Base-by-base conservation (phyloP, 2,329 filamentous ascomycete genomes). In the Tolypocladium sp. region DNA sequence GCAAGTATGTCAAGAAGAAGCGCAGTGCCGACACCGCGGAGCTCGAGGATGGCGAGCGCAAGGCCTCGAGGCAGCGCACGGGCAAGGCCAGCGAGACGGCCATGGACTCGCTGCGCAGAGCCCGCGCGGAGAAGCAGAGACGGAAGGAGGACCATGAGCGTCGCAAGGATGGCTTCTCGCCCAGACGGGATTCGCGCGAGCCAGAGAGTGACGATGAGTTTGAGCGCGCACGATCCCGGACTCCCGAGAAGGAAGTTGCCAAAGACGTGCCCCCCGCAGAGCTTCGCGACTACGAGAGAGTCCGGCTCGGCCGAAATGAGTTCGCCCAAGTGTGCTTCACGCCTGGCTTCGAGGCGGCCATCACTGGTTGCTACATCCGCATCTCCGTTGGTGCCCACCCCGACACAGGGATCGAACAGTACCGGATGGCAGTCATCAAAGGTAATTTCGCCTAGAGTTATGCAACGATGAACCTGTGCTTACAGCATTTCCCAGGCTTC, bases 241-340 rank as follows among this genome's bases (percentile, higher is more conserved):
- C 81, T 1, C 82, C 82, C 1, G 82, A 84, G 57, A 88, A 86
- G 63, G 85, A 90, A 61, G 81, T 82, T 15, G 84, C 85, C 33
- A 87, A 90, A 4, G 85, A 89, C 42, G 77, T 94, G 35, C 84
- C 85, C 17, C 87, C 86, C 33, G 85, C 90, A 2, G 85, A 89
- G 41, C 78, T 96, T 25, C 82, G 82, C n/a, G 91, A 97, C 71
- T 86, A 93, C 64, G 89, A 97, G 69, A 85, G 90, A 56, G 85
- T 93, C 57, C 86, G 91, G 59, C 83, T 99, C 60, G 91, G 92
- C 56, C 85, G 94, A 62, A 89, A 84, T 65, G 90, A 92, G 68
- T 96, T 99, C 71, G 88, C 89, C 8, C 86, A 93, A 68, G 89
- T 96, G 58, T 97, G 92, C 79, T 96, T 96, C 77, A 93, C 92